Base-by-base conservation (phyloP, 2,329 filamentous ascomycete genomes). In the Anthostomella pinea region DNA sequence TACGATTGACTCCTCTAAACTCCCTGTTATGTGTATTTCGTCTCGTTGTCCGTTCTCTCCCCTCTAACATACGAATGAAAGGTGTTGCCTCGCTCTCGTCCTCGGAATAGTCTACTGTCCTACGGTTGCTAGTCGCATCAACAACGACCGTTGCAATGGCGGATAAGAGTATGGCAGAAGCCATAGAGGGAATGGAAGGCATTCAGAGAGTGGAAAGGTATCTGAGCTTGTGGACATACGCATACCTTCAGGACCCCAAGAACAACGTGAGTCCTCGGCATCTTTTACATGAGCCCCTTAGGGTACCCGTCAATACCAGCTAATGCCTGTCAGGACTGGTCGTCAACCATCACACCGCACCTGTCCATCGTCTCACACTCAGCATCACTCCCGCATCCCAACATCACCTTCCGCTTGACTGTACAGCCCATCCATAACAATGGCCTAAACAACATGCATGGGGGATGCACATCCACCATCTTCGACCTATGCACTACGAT, bases 401-500 rank as follows among this genome's bases (percentile, higher is more conserved):
- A 53, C 33, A 49, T 67, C 33, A 65, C 60, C 20, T 74, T 78
- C 55, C 51, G 61, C 40, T 75, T 71, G 57, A 72, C 63, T 3
- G 69, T 77, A 17, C 67, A 71, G 38, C 58, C 63, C 0, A 48
- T 63, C 3, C 72, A 82, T 62, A 70, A 66, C 58, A 82, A 82
- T 58, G 60, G 67, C 5, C 39, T 72, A 10, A 58, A 60, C 17
- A 81, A 73, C 60, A 62, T 83, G 36, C 79, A 83, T 53, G 79
- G 78, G 35, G 79, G 79, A 13, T 81, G 78, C 45, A 70, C 77
- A 0, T 75, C 84, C 3, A 81, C 81, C 0, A 61, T 88, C 4
- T 81, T 87, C 48, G 85, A 88, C 62, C 65, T 75, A 39, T 72
- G 77, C 49, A 86, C 84, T 0, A 77, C 77, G 3, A 57, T 77